Conservation (phyloP, 441 rosid genomes). For the Sinapis alba region DNA sequence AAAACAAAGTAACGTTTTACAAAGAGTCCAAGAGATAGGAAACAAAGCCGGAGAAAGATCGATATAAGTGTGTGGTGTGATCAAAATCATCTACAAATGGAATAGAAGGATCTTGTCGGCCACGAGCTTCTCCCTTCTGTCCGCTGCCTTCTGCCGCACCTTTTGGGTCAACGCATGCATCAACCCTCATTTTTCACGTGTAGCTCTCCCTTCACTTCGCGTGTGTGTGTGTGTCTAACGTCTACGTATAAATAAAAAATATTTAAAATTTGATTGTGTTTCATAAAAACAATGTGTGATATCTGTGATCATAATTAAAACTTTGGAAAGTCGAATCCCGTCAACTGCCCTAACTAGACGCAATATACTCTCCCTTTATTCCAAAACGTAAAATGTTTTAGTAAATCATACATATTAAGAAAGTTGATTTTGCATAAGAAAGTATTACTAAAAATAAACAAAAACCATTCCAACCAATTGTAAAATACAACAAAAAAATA, state of each 20-base stretch:
- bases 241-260: background rate
- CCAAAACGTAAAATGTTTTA: no score
- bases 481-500: no score
- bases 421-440: no score
- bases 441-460: no score
- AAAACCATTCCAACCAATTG: no score
- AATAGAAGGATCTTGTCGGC: constrained; percentile 34
- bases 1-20: no score
- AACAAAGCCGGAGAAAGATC: no score
- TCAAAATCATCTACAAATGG: background rate
- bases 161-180: constrained; percentile 39
- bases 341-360: constrained; percentile 15
- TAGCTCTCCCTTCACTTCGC: constrained; percentile 13
- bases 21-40: no score
- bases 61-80: constrained; percentile 22
- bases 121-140: constrained; percentile 20
- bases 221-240: background rate
- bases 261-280: background rate
- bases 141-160: constrained; percentile 30
- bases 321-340: background rate
- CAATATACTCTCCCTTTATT: no score
- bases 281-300: background rate
- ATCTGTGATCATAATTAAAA: background rate
- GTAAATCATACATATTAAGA: no score
- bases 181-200: constrained; percentile 18